Percentiles rank a stretch among this genome's conserved stretches.
Evolutionary conservation across 1,139 yeast genomes (phyloP).

Genomic region (Williopsis jadinii): DNA sequence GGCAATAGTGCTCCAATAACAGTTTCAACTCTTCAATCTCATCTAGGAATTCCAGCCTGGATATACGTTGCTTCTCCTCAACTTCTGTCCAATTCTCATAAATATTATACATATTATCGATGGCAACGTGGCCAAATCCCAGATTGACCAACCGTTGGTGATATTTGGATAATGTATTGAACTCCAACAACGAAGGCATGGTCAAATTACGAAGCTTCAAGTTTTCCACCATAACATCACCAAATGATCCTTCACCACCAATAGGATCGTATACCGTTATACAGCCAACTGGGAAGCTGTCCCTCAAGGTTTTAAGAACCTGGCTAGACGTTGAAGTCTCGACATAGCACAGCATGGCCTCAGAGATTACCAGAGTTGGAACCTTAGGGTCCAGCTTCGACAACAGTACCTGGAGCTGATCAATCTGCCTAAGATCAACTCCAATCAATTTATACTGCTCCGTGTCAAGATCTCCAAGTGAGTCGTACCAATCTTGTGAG

Average conservation of each 20-base stretch:
- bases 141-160: conserved; percentile 28
- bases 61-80: conserved; percentile 46
- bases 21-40: conserved; percentile 82
- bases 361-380: conserved; percentile 77
- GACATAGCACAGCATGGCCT: conserved; percentile 84
- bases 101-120: conserved; percentile 54
- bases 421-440: conserved; percentile 22
- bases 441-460: conserved; percentile 22
- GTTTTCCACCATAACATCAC: conserved; percentile 74
- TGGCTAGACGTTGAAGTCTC: conserved; percentile 47
- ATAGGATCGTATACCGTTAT: conserved; percentile 82
- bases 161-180: conserved; percentile 43
- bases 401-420: conserved; percentile 14
- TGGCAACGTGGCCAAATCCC: conserved; percentile 23
- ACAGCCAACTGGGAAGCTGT: conserved; percentile 26
- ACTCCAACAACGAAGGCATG: conserved; percentile 52
- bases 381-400: conserved; percentile 28
- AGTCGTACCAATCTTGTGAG: conserved; percentile 17
- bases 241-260: conserved; percentile 71
- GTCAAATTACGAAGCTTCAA: conserved; percentile 55
- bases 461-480: conserved; percentile 13
- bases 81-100: conserved; percentile 49
- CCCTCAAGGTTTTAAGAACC: conserved; percentile 32
- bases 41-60: conserved; percentile 69
- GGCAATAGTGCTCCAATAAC: conserved; percentile 71